phyloP scores from a whole-genome alignment of 2,329 filamentous ascomycete genomes.

The Penicillium sp. region DNA sequence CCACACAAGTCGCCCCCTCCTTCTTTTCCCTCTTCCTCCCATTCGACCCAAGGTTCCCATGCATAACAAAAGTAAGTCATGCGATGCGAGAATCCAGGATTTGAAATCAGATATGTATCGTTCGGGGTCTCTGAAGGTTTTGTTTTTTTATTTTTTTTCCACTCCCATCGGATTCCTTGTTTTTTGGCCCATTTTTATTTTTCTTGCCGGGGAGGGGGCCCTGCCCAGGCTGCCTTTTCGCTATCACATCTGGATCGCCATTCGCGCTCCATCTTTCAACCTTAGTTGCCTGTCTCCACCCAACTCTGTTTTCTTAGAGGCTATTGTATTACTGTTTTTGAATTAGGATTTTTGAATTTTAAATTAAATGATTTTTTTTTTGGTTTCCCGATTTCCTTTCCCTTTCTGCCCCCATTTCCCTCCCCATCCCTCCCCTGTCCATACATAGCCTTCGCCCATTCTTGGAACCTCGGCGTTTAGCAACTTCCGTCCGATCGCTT shows the following conservation, averaged over 20 bases:
- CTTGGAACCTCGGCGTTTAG: constrained; percentile 30
- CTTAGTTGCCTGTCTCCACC: constrained; percentile 27
- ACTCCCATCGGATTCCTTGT: background rate
- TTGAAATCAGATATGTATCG: constrained; percentile 19
- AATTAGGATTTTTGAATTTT: background rate
- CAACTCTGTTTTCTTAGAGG: constrained; percentile 23
- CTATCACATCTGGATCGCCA: constrained; percentile 22
- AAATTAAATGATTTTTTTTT: constrained; percentile 3
- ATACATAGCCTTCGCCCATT: constrained; percentile 11
- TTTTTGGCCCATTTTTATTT: background rate
- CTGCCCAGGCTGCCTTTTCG: background rate
- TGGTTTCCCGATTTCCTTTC: background rate
- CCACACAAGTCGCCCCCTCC: constrained; percentile 11
- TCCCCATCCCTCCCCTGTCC: background rate
- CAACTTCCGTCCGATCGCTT: constrained; percentile 29
- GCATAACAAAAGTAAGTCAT: constrained; percentile 19
- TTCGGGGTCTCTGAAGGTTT: constrained; percentile 2
- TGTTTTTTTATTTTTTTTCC: constrained; percentile 10
- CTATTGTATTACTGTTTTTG: constrained; percentile 20
- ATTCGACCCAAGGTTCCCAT: constrained; percentile 24
- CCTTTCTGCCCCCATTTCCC: background rate
- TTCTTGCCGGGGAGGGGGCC: background rate
- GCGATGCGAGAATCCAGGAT: constrained; percentile 15
- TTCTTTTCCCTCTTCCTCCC: constrained; percentile 4
- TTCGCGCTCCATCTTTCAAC: constrained; percentile 25